Conservation (phyloP, 2,329 filamentous ascomycete genomes). For the Rutstroemia sp. region DNA sequence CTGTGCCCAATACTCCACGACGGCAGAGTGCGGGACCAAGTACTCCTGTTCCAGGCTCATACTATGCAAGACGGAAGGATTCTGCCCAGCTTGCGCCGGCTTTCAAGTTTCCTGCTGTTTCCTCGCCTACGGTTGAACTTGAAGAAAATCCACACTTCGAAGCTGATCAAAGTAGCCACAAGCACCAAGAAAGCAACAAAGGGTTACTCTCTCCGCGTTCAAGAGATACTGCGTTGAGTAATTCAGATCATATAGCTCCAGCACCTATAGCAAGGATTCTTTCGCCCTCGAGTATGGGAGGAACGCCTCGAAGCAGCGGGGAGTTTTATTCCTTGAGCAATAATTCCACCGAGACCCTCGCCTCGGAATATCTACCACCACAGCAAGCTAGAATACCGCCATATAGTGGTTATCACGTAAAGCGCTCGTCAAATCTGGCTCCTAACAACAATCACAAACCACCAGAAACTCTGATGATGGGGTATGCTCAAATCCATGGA, state of each 20-base stretch:
- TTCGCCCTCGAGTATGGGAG: slow-evolving; percentile 67
- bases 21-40: slow-evolving; percentile 31
- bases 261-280: slow-evolving; percentile 55
- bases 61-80: slow-evolving; percentile 29
- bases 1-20: slow-evolving; percentile 8
- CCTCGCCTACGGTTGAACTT: slow-evolving; percentile 27
- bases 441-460: slow-evolving; percentile 38
- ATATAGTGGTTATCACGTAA: slow-evolving; percentile 30
- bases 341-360: slow-evolving; percentile 86
- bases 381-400: slow-evolving; percentile 36
- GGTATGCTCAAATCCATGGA: slow-evolving; percentile 88
- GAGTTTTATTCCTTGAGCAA: slow-evolving; percentile 96
- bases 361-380: slow-evolving; percentile 75
- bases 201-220: slow-evolving; percentile 23
- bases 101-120: slow-evolving; percentile 50
- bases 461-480: slow-evolving; percentile 91
- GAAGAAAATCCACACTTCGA: slow-evolving; percentile 9
- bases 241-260: slow-evolving; percentile 51
- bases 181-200: slow-evolving; percentile 12
- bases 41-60: slow-evolving; percentile 33
- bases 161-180: slow-evolving; percentile 2
- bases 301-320: slow-evolving; percentile 81
- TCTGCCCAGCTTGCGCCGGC: slow-evolving; percentile 32
- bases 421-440: slow-evolving; percentile 38
- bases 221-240: slow-evolving; percentile 36